phyloP scores from a whole-genome alignment of 352 stramenopile species.

The Aphanomyces astaci region DNA sequence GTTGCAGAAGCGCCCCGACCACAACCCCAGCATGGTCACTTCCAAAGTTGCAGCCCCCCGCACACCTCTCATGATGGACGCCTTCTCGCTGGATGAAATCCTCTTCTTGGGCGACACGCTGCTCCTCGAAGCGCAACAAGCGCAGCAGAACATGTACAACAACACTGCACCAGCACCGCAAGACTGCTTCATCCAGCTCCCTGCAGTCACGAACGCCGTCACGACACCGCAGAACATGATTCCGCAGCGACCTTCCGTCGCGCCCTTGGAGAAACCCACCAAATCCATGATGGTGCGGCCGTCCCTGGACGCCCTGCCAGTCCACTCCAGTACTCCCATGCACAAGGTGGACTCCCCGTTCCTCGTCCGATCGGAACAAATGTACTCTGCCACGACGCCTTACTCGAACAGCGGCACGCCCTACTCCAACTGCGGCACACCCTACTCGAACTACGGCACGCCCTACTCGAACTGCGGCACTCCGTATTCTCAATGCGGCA shows the following conservation, averaged over 20 bases:
- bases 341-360: background rate
- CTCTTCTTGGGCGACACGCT: slow-evolving; percentile 7
- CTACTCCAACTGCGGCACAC: slow-evolving; percentile 1
- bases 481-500: background rate
- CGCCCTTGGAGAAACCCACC: background rate
- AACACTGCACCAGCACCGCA: background rate
- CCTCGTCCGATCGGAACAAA: slow-evolving; percentile 11
- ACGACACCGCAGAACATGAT: slow-evolving; percentile 1
- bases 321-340: background rate
- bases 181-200: slow-evolving; percentile 8
- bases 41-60: background rate
- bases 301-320: background rate
- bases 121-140: background rate
- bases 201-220: background rate
- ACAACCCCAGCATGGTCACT: background rate
- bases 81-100: slow-evolving; percentile 13
- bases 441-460: background rate
- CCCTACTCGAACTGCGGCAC: slow-evolving; percentile 8
- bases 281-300: background rate
- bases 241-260: background rate
- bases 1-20: background rate
- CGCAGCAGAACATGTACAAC: background rate
- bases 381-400: background rate
- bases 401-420: slow-evolving; percentile 3
- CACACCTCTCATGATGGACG: background rate